Conservation (phyloP, 1,284 basidiomycete species). For the Tylopilus sp. region DNA sequence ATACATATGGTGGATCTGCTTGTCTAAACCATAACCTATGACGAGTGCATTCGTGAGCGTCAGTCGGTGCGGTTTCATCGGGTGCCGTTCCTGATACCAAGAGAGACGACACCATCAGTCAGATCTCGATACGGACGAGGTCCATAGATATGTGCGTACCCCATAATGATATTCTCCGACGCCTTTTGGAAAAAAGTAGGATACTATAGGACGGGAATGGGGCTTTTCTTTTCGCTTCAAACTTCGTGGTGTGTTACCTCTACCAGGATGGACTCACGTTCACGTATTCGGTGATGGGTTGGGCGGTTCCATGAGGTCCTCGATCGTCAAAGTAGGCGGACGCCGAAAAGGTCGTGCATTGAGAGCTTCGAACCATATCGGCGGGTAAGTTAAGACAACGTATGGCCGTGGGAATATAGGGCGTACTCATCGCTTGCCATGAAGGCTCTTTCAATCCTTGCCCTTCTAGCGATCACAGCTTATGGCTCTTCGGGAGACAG, state of each 20-base stretch:
- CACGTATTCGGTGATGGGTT: constrained; percentile 70
- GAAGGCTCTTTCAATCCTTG: constrained; percentile 17
- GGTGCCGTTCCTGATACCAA: constrained; percentile 96
- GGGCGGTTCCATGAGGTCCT: constrained; percentile 59
- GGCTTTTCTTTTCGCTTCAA: constrained; percentile 43
- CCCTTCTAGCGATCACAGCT: constrained; percentile 6
- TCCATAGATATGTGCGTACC: constrained; percentile 43
- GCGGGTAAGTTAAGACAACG: neutral
- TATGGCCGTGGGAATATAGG: no score
- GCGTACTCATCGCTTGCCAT: no score
- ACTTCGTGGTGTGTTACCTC: constrained; percentile 26
- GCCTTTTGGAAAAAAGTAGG: constrained; percentile 93
- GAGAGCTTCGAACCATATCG: constrained; percentile 40
- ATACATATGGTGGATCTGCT: constrained; percentile 91
- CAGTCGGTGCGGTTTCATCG: constrained; percentile 96
- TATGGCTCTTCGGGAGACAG: constrained; percentile 58
- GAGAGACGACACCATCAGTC: no score
- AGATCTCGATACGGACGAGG: neutral
- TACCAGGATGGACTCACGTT: constrained; percentile 47
- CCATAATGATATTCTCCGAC: constrained; percentile 97
- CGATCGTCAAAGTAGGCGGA: constrained; percentile 71
- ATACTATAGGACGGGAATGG: constrained; percentile 85
- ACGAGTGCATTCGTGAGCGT: constrained; percentile 95
- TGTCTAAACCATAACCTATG: constrained; percentile 93
- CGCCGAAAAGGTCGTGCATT: constrained; percentile 65